Evolutionary conservation across 345 rosid genomes (phyloP), one percentile per base, ranked within the genome.

Genomic region (Balakata baccata): DNA sequence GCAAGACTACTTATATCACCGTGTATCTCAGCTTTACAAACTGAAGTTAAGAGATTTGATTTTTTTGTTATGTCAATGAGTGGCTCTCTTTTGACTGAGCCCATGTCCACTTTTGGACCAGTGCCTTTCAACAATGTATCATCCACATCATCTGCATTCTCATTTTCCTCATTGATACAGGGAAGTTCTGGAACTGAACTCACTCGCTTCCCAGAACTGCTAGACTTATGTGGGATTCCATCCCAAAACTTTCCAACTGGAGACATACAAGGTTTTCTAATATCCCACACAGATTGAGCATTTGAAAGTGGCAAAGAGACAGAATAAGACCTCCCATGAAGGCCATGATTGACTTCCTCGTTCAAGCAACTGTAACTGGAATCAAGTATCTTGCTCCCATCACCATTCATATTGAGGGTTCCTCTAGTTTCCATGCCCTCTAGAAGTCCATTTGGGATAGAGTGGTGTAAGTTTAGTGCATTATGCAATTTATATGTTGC

Each of bases 161-260:
- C 97, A 81, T 82, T 85, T 81, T 92, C 97, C 84, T 95, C 98
- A 57, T 67, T 86, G 67, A 95, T 91, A 82, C 91, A 86, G 59
- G 98, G 94, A 72, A 95, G 96, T 74, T 92, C 96, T 69, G 88
- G 89, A 75, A 82, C 84, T 79, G 85, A 81, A 86, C 92, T 89
- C 58, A 85, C 84, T 74, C 82, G 87, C 71, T 83, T 84, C 85
- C 85, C 94, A 80, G 91, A 91, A 84, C 93, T 85, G 64, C 87
- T 79, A 76, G 96, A 86, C 66, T 76, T 83, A 38, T 79, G 84
- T 73, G 82, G 67, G 67, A 79, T 86, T 81, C 84, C 86, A 80
- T 92, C 89, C 98, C 96, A 92, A 73, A 84, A 71, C 85, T 89
- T 87, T 79, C 87, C 89, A 49, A 79, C 86, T 5, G 97, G 94